Evolutionary conservation across 2,329 filamentous ascomycete genomes (phyloP).

Genomic region (Calonectria pteridis): DNA sequence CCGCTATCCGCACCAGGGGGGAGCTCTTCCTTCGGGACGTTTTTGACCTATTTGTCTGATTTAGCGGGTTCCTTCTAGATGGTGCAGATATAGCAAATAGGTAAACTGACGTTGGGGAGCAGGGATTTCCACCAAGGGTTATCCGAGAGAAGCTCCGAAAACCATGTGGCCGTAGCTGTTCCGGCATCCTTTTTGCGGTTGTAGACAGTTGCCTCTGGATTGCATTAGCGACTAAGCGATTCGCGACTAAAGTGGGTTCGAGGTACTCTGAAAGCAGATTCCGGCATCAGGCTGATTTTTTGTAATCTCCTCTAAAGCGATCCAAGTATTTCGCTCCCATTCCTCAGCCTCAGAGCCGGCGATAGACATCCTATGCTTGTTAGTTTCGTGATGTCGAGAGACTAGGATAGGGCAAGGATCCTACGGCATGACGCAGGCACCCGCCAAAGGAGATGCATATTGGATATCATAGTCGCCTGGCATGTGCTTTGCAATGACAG

Average conservation of each 20-base stretch:
- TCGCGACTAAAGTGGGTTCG: not conserved
- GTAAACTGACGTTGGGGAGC: slow-evolving; percentile 15
- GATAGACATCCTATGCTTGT: slow-evolving; percentile 4
- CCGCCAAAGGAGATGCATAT: slow-evolving; percentile 21
- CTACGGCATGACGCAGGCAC: slow-evolving; percentile 20
- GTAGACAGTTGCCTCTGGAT: slow-evolving; percentile 14
- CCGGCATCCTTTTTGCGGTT: slow-evolving; percentile 28
- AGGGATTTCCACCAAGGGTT: slow-evolving; percentile 27
- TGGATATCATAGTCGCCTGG: slow-evolving; percentile 25
- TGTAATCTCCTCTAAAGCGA: slow-evolving; percentile 16
- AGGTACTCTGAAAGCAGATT: slow-evolving; percentile 20
- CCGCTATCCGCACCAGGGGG: slow-evolving; percentile 13
- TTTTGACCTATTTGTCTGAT: not conserved
- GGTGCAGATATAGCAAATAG: not conserved
- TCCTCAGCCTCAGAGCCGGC: slow-evolving; percentile 16
- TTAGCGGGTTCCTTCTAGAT: not conserved
- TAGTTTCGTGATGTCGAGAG: not conserved
- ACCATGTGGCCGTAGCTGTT: slow-evolving; percentile 23
- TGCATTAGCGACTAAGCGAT: not conserved
- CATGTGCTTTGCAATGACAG: slow-evolving; percentile 23
- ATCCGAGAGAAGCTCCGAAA: slow-evolving; percentile 21
- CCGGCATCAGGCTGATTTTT: slow-evolving; percentile 15
- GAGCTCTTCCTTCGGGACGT: slow-evolving; percentile 17
- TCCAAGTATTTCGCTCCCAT: slow-evolving; percentile 22
- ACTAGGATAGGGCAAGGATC: not conserved